Evolutionary conservation across 805 yeast species (phyloP).

Genomic region (Pichia eremophila): DNA sequence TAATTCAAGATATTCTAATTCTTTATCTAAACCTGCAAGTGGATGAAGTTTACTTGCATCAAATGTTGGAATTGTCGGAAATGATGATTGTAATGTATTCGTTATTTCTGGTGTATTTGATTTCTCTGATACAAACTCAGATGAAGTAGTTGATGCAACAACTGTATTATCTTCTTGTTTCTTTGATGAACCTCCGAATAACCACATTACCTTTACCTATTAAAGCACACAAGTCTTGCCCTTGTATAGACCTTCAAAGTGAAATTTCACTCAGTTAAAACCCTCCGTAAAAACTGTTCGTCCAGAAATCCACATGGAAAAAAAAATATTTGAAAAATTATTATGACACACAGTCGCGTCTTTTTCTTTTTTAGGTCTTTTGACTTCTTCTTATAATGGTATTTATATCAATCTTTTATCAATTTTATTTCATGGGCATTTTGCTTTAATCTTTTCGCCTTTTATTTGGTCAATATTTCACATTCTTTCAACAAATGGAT

Average conservation of each 20-base stretch:
- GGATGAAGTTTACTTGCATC: slow-evolving; percentile 79
- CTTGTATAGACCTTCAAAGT: too few species aligned
- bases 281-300: too few species aligned
- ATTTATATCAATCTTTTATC: too few species aligned
- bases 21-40: slow-evolving; percentile 83
- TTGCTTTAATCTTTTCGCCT: too few species aligned
- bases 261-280: too few species aligned
- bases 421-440: too few species aligned
- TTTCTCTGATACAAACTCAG: background rate
- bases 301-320: too few species aligned
- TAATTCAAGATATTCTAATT: slow-evolving; percentile 80
- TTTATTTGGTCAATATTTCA: background rate
- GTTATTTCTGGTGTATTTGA: slow-evolving; percentile 16
- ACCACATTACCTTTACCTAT: slow-evolving; percentile 10
- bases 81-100: background rate
- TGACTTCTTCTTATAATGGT: too few species aligned
- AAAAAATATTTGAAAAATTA: too few species aligned
- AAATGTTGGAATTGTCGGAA: slow-evolving; percentile 26
- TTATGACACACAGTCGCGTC: too few species aligned
- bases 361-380: too few species aligned
- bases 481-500: background rate
- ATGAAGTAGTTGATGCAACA: background rate
- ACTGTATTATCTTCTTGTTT: slow-evolving; percentile 3
- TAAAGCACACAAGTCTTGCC: too few species aligned
- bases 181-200: slow-evolving; percentile 10